A percentile compares a stretch with the other conserved stretches of the same genome.
Evolutionary conservation across 2,329 filamentous ascomycete genomes (phyloP).

Genomic region (Neoscytalidium dimidiatum): DNA sequence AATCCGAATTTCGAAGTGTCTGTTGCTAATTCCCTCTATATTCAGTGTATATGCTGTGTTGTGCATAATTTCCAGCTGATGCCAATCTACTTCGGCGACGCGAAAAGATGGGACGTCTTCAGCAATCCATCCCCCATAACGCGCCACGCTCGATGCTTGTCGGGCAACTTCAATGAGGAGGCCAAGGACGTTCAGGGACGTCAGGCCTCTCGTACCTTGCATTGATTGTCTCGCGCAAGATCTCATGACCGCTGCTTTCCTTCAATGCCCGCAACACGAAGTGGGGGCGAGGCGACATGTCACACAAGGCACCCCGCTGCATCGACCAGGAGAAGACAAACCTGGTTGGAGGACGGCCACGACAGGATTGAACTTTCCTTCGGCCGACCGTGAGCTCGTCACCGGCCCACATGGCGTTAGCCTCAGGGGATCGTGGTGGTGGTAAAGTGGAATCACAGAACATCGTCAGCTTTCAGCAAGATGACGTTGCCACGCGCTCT

Average conservation of each 20-base stretch:
- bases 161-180: too few species aligned
- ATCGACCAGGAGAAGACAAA: neutral
- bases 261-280: neutral
- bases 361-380: neutral
- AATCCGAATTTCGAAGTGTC: too few species aligned
- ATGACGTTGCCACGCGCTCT: constrained; percentile 35
- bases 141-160: too few species aligned
- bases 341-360: neutral
- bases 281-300: neutral
- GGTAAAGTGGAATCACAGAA: neutral
- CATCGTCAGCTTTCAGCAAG: neutral
- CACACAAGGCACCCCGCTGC: neutral
- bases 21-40: too few species aligned
- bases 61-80: neutral
- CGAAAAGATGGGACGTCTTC: neutral
- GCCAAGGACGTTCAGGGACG: neutral
- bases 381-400: neutral
- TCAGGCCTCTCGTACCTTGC: constrained; percentile 1
- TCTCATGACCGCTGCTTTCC: neutral
- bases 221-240: neutral
- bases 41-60: too few species aligned
- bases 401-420: constrained; percentile 10
- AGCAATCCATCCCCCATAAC: too few species aligned
- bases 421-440: constrained; percentile 9
- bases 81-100: neutral